These are phyloP conservation scores for Cladophialophora psammophila DNA, from an alignment of 2,329 filamentous ascomycete species.

Conservation along the genomic window DNA sequence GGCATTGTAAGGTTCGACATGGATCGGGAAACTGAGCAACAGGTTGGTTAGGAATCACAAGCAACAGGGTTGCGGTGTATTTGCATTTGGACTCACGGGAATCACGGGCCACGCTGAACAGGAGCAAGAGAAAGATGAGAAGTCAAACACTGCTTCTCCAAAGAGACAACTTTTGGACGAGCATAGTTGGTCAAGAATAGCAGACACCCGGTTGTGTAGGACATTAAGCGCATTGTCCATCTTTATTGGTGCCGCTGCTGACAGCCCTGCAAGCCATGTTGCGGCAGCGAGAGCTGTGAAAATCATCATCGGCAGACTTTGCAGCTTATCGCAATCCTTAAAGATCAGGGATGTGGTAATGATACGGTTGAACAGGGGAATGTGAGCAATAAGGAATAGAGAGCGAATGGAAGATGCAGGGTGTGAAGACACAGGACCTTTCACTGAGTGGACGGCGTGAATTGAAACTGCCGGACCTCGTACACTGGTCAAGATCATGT, in stretches of 20 bases:
- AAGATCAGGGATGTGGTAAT: not conserved
- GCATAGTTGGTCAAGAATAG: slow-evolving; percentile 25
- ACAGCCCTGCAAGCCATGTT: slow-evolving; percentile 13
- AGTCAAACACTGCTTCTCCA: slow-evolving; percentile 23
- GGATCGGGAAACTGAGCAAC: slow-evolving; percentile 24
- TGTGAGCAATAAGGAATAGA: not conserved
- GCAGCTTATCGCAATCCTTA: not conserved
- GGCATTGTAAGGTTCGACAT: slow-evolving; percentile 23
- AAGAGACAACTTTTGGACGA: slow-evolving; percentile 26
- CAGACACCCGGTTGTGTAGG: slow-evolving; percentile 1
- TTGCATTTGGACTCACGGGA: slow-evolving; percentile 16
- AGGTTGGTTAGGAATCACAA: not conserved
- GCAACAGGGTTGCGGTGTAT: not conserved
- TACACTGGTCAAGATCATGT: not conserved
- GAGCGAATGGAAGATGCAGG: not conserved
- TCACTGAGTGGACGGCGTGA: not conserved
- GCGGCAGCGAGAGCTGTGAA: slow-evolving; percentile 6
- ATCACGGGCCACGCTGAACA: slow-evolving; percentile 23
- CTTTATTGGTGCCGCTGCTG: slow-evolving; percentile 26
- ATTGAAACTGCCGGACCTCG: not conserved
- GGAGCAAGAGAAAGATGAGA: slow-evolving; percentile 18
- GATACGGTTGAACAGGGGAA: slow-evolving; percentile 6
- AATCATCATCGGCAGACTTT: slow-evolving; percentile 3
- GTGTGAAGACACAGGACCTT: not conserved
- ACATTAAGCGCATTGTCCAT: slow-evolving; percentile 12